Evolutionary conservation across 768 basidiomycete genomes (phyloP), one percentile per base, ranked within the genome.

Genomic region (Podaxis sp.): DNA sequence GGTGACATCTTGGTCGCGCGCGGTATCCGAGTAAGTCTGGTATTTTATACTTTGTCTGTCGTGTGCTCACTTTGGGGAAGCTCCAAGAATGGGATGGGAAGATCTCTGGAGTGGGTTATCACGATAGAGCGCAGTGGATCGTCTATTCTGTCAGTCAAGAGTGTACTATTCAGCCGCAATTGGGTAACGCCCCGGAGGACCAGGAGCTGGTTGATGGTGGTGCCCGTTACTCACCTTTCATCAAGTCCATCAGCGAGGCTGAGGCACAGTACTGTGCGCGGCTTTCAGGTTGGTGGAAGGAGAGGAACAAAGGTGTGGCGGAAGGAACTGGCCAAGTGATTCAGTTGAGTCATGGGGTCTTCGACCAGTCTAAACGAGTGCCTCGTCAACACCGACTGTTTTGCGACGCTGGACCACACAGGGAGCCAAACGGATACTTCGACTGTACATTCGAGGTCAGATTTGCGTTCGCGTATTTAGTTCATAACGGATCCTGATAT

Each of bases 361-460:
- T 40, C 24, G 26, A 12, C 17, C 12, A 52, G 1, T 7, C 12
- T 33, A 11, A 36, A 13, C 17, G 53, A 22, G 30, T 17, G 12
- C 4, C 2, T 19, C 61, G 61, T 39, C 69, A 72, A 49, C 87
- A 87, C 65, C 73, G 77, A 26, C 71, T 87, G 17, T 76, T 88
- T 58, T 77, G 77, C 19, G 83, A 87, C 44, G 79, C 77, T 11
- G 76, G 75, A 8, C 84, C 85, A 0, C 69, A 77, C 54, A 72
- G 74, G 19, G 71, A 71, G 9, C 83, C 83, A 2, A 55, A 64
- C 19, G 83, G 84, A 1, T 89, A 80, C 69, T 88, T 89, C 69
- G 79, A 88, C 59, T 88, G 87, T 54, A 87, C 84, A 0, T 77
- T 86, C 13, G 84, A 88, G 78, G 88, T 87, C 36, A 11, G 56